phyloP scores from a whole-genome alignment of 225 moss, liverwort and hornwort genomes.

The Antitrichia curtipendula region DNA sequence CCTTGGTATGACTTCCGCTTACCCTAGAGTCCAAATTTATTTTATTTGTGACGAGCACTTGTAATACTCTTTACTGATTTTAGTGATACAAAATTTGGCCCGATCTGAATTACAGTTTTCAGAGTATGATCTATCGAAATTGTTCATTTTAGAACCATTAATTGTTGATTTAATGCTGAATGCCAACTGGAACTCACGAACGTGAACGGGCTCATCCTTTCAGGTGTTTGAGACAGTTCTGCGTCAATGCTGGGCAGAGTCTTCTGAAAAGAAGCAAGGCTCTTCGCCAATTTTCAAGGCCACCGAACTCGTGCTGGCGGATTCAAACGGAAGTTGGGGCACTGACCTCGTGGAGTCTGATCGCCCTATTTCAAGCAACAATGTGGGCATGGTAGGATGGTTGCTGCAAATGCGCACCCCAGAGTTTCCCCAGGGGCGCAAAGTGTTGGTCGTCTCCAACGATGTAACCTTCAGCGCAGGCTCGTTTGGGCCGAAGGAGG shows the following conservation, averaged over 20 bases:
- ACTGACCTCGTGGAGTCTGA: constrained; percentile 52
- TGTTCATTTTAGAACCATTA: not conserved
- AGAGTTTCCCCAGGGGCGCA: constrained; percentile 68
- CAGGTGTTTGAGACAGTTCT: constrained; percentile 83
- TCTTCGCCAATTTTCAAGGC: constrained; percentile 38
- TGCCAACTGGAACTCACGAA: not conserved
- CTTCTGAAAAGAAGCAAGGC: not conserved
- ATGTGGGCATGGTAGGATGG: constrained; percentile 97
- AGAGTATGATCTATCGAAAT: not conserved
- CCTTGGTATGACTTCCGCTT: constrained; percentile 29
- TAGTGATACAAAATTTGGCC: not conserved
- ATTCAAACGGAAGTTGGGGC: constrained; percentile 43
- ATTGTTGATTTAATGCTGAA: not conserved
- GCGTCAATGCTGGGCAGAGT: constrained; percentile 55
- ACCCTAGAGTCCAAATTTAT: not conserved
- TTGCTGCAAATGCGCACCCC: constrained; percentile 60
- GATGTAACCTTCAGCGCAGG: constrained; percentile 88
- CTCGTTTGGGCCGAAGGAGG: constrained; percentile 83
- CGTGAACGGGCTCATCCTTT: not conserved
- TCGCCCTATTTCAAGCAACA: constrained; percentile 64
- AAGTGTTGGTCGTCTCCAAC: constrained; percentile 71
- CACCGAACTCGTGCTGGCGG: constrained; percentile 57
- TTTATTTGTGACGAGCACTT: not conserved
- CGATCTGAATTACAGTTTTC: not conserved
- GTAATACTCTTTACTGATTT: not conserved